Evolutionary conservation across 148 eudicot genomes (phyloP), one percentile per base, ranked within the genome.

Genomic region (Rhododendron ferrugineum): DNA sequence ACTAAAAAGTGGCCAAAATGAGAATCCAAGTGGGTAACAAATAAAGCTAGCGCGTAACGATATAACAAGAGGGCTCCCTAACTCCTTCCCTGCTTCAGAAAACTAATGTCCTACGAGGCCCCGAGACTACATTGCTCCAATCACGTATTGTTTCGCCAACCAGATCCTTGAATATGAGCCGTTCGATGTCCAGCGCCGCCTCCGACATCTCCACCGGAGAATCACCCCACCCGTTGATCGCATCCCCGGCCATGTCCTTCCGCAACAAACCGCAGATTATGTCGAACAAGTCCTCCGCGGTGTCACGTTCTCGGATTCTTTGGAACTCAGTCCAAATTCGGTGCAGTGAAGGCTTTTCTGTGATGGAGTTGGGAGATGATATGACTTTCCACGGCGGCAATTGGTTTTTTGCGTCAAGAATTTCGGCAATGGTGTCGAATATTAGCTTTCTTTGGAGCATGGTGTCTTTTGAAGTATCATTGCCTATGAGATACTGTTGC

Each of bases 151-250:
- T 89, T 62, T 97, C 99, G 2, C 92, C 90, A 15, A 97, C 90
- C 60, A 97, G 83, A 83, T 97, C 99, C 92, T 95, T 97, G 85
- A 92, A 97, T 87, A 97, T 90, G 60, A 93, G 56, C 86, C 98
- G 88, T 86, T 97, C 99, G 78, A 97, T 93, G 88, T 97, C 94
- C 85, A 97, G 77, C 32, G 93, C 91, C 2, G 90, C 92, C 72
- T 94, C 98, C 1, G 98, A 93, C 89, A 86, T 82, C 93, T 97
- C 98, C 82, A 92, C 75, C 23, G 88, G 94, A 78, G 84, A 88
- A 73, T 91, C 95, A 16, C 86, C 93, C 99, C 99, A 97, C 0
- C 91, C 97, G 75, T 82, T 90, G 82, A 87, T 79, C 0, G 91
- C 85, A 18, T 94, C 95, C n/a, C 87, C 90, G 11, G 93, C 94